phyloP scores from a whole-genome alignment of 192 early-diverging fungal genomes.

The Rhizoclosmatium sp. region DNA sequence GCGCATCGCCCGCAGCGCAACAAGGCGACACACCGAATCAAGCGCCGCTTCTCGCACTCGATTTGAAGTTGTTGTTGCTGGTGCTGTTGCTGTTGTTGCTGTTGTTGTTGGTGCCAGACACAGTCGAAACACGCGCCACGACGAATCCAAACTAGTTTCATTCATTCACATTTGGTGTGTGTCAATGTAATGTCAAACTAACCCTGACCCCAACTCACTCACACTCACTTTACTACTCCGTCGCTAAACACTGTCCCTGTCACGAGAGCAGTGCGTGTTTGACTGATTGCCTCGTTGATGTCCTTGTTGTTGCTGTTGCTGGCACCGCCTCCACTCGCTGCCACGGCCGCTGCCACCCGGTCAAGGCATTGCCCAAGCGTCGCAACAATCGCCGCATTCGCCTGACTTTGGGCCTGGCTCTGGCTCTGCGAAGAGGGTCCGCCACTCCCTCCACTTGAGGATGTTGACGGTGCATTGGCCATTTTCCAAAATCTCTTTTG shows the following conservation, averaged over 20 bases:
- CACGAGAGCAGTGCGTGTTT: neutral
- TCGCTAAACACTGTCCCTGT: neutral
- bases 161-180: neutral
- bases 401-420: no score
- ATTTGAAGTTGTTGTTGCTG: no score
- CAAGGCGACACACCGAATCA: conserved; percentile 62
- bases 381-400: neutral
- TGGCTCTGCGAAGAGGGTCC: no score
- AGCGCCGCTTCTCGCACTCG: conserved; percentile 57
- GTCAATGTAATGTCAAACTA: neutral
- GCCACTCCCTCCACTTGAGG: no score
- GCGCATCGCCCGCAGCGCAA: conserved; percentile 57
- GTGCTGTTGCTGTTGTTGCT: neutral
- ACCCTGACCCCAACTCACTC: neutral
- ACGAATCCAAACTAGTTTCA: neutral
- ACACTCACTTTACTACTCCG: neutral
- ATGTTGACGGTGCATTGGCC: no score
- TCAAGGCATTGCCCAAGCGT: neutral
- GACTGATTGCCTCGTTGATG: neutral
- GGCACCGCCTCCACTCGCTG: neutral
- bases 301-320: neutral
- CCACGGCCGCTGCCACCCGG: neutral
- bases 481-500: no score
- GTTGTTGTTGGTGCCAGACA: neutral
- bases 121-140: neutral